These are phyloP conservation scores for Metarhizium sp. DNA, from an alignment of 2,329 filamentous ascomycete species.

Conservation along the genomic window DNA sequence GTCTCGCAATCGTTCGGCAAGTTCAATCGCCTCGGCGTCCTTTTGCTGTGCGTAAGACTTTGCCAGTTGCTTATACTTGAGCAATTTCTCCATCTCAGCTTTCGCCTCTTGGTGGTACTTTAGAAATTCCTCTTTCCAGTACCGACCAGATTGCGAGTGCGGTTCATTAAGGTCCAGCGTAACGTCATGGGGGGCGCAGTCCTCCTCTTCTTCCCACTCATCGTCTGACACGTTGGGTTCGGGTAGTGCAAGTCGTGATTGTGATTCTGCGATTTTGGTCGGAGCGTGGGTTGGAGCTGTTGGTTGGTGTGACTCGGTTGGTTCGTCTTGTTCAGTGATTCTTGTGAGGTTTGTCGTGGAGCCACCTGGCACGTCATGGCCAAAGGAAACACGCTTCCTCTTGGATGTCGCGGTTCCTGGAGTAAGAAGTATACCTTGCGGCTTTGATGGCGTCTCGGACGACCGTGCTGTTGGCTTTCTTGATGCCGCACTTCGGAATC, in stretches of 20 bases:
- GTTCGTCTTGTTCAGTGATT: conserved; percentile 32
- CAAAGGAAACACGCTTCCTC: conserved; percentile 58
- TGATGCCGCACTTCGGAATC: conserved; percentile 14
- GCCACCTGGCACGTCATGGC: conserved; percentile 37
- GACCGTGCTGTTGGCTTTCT: conserved; percentile 13
- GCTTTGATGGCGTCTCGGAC: conserved; percentile 38
- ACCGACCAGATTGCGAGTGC: conserved; percentile 64
- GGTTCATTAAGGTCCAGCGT: conserved; percentile 66
- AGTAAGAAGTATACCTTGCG: conserved; percentile 52
- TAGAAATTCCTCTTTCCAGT: conserved; percentile 73
- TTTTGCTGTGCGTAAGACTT: conserved; percentile 73
- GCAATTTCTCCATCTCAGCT: conserved; percentile 65
- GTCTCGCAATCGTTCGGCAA: conserved; percentile 56
- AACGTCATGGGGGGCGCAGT: conserved; percentile 46
- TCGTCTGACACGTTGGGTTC: conserved; percentile 25
- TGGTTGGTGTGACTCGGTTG: conserved; percentile 32
- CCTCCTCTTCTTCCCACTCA: conserved; percentile 32
- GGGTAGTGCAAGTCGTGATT: neutral
- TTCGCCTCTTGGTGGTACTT: conserved; percentile 64
- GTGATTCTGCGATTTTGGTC: conserved; percentile 5
- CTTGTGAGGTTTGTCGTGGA: conserved; percentile 6
- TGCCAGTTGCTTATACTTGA: conserved; percentile 70
- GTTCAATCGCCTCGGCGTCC: conserved; percentile 58
- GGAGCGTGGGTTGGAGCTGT: conserved; percentile 17
- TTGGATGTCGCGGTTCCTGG: conserved; percentile 52